Evolutionary conservation across 495 filamentous ascomycete species (phyloP), one percentile per base, ranked within the genome.

Genomic region (Hapsidospora chrysogenum): DNA sequence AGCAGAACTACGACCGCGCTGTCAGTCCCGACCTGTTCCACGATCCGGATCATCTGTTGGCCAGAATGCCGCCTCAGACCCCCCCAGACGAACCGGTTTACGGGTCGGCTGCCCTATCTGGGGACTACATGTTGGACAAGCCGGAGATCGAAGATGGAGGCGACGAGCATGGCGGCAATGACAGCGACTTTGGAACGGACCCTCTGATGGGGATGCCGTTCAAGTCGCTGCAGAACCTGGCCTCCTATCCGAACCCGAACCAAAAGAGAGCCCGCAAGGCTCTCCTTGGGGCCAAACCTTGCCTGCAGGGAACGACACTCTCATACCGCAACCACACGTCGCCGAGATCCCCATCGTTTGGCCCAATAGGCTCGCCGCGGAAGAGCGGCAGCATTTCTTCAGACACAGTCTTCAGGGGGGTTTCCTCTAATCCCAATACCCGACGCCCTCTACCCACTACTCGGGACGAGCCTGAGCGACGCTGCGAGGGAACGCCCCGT

Each of bases 1-100:
- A 63, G 43, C 62, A 66, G 35, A 64, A 64, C 34, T 53, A 52
- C 36, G 59, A 64, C 32, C 53, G 62, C 33, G 62, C 62, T 2
- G 41, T 55, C 28, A 59, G 49, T 26, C 60, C 59, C 2, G 19
- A 31, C 11, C 9, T 38, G 14, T 49, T 11, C 44, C 43, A 13
- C 37, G 45, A 4, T 41, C 42, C 29, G 6, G 23, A 26, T 20
- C 38, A 7, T 6, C 17, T 19, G 8, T 26, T 8, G 38, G 32
- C 20, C 20, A 40, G 25, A 33, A 33, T 18, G n/a, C 34, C 13
- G n/a, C 34, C 13, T 14, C 23, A 7, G 26, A 15, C 31, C 27
- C 27, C n/a, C n/a, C n/a, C n/a, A n/a, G n/a, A n/a, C n/a, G n/a
- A n/a, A n/a, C n/a, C n/a, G n/a, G n/a, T n/a, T n/a, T n/a, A n/a